Evolutionary conservation across 176 grass and related monocot genomes (phyloP).

Genomic region (Hordeum vulgare): DNA sequence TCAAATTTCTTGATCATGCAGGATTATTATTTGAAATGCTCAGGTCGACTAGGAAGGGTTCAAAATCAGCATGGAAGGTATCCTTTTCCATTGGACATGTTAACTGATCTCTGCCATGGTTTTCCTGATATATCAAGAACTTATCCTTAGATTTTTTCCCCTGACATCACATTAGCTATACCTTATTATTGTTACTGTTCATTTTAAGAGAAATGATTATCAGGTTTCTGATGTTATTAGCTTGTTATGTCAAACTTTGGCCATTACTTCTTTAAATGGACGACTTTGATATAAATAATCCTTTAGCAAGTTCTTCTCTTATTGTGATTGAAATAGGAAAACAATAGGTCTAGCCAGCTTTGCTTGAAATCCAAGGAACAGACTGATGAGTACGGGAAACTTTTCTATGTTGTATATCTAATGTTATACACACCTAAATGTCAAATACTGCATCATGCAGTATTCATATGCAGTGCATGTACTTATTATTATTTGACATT

Average conservation of each 20-base stretch:
- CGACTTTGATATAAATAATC: neutral
- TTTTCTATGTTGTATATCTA: neutral
- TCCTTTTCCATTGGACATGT: neutral
- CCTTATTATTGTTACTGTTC: neutral
- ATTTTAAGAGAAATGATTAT: neutral
- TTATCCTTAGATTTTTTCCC: neutral
- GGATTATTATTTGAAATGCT: constrained; percentile 96
- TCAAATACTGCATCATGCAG: neutral
- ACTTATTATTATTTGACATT: neutral
- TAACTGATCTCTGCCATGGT: neutral
- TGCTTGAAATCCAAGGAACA: neutral
- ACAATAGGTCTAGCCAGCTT: neutral
- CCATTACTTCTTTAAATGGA: neutral
- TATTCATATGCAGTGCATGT: neutral
- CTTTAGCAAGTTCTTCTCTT: neutral
- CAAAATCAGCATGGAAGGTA: constrained; percentile 98
- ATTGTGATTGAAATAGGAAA: constrained; percentile 5
- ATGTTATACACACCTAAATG: constrained; percentile 3
- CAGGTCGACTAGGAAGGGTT: constrained; percentile 75
- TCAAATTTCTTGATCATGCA: constrained; percentile 27
- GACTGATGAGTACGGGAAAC: neutral
- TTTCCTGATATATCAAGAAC: constrained; percentile 20
- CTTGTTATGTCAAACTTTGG: neutral
- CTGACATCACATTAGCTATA: neutral
- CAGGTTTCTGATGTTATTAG: neutral